Evolutionary conservation across 202 grass and related monocot species (phyloP), one percentile per base, ranked within the genome.

Genomic region (Zizania palustris): DNA sequence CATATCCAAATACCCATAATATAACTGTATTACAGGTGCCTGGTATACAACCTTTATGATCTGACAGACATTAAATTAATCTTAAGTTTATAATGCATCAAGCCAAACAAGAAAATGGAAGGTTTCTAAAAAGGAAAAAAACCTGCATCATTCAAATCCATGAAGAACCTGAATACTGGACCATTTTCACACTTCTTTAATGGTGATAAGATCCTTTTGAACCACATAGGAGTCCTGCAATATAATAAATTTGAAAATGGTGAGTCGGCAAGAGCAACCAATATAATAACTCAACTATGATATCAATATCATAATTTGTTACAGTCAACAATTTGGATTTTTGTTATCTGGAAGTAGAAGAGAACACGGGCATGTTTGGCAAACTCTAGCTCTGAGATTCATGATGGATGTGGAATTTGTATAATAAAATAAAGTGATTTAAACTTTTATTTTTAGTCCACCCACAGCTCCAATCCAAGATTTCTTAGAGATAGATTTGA

Each of bases 131-230:
- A 60, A 42, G 74, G 56, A 57, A 35, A 65, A 65, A 67, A 85
- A 98, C 91, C 95, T 87, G 91, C 92, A 87, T 94, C 95, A 87
- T 87, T 92, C 55, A 94, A 82, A 88, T 98, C 91, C 91, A 94
- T 94, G 72, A 98, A 98, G 86, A 98, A 98, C 22, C 85, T 90
- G 84, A 98, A 98, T 19, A 98, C 87, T 50, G 95, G 95, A 20
- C 81, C 58, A 55, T 84, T 74, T 56, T 98, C 87, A 18, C 60
- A 85, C 80, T 90, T 94, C 69, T 88, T 88, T 74, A 92, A 41
- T 3, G 87, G 83, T 39, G 89, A 84, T 43, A 97, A 40, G 42
- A 98, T 86, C 38, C 50, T 94, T 75, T 92, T 94, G 19, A 94
- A 92, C 95, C 91, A 98, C 28, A 42, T 60, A 49, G 95, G 91